Evolutionary conservation across 2,329 filamentous ascomycete genomes (phyloP).

Genomic region (Aureobasidium sp.): DNA sequence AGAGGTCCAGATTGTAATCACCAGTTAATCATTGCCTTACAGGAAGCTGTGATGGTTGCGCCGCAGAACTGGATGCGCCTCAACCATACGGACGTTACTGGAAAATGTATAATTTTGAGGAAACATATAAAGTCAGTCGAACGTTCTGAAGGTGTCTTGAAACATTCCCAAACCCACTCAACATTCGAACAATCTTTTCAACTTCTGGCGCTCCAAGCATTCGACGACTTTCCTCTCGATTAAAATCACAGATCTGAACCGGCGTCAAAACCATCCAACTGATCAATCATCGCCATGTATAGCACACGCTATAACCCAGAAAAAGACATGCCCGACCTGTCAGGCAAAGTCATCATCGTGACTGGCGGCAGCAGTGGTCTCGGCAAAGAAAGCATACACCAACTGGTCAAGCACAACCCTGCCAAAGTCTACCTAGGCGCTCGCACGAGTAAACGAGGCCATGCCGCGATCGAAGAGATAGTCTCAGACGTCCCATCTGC

Average conservation of each 20-base stretch:
- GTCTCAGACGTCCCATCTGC: slow-evolving; percentile 31
- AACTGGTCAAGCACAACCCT: slow-evolving; percentile 57
- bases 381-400: slow-evolving; percentile 44
- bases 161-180: background rate
- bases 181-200: too few relatives aligned
- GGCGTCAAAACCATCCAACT: background rate
- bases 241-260: too few relatives aligned
- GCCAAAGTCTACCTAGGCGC: slow-evolving; percentile 61
- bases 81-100: background rate
- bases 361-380: slow-evolving; percentile 32
- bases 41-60: background rate
- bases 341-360: slow-evolving; percentile 35
- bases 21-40: background rate
- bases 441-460: slow-evolving; percentile 49
- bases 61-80: background rate
- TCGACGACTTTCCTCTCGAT: too few relatives aligned
- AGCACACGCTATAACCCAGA: slow-evolving; percentile 30
- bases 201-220: too few relatives aligned
- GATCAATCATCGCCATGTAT: background rate
- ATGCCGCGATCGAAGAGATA: slow-evolving; percentile 49
- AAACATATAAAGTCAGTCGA: background rate
- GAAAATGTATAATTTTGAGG: background rate
- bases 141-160: background rate
- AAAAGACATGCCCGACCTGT: slow-evolving; percentile 35
- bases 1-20: background rate